Conservation (phyloP, 2,329 filamentous ascomycete species). For the Ascosphaera apis region DNA sequence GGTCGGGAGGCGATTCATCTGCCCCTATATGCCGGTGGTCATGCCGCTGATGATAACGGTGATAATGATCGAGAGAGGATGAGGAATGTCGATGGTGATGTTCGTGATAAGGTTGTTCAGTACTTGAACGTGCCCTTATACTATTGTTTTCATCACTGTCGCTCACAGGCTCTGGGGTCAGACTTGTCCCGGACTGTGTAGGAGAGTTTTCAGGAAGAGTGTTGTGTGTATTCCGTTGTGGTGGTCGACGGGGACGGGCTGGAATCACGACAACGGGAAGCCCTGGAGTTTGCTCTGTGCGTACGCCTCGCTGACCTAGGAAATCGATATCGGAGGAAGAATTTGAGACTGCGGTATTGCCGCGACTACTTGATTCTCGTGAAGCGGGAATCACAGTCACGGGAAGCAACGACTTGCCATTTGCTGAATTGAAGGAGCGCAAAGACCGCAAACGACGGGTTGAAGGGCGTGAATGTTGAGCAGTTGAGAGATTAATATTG, state of each 20-base stretch:
- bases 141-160: not conserved
- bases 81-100: not conserved
- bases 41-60: not conserved
- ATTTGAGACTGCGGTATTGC: not conserved
- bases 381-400: not conserved
- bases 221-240: not conserved
- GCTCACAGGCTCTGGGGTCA: not conserved
- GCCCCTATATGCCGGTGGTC: not conserved
- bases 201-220: too few species aligned
- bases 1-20: not conserved
- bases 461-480: not conserved
- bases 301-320: slow-evolving; percentile 9
- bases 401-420: not conserved
- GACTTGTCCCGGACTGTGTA: too few species aligned
- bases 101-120: not conserved
- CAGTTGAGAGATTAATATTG: not conserved
- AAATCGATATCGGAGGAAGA: not conserved
- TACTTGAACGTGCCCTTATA: not conserved
- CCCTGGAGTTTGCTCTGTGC: slow-evolving; percentile 6
- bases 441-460: not conserved
- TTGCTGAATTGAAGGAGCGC: not conserved
- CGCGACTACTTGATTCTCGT: not conserved
- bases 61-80: too few species aligned
- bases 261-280: slow-evolving; percentile 36
- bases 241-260: slow-evolving; percentile 22